Conservation (phyloP, 352 stramenopile species). For the Phytophthora sp. region DNA sequence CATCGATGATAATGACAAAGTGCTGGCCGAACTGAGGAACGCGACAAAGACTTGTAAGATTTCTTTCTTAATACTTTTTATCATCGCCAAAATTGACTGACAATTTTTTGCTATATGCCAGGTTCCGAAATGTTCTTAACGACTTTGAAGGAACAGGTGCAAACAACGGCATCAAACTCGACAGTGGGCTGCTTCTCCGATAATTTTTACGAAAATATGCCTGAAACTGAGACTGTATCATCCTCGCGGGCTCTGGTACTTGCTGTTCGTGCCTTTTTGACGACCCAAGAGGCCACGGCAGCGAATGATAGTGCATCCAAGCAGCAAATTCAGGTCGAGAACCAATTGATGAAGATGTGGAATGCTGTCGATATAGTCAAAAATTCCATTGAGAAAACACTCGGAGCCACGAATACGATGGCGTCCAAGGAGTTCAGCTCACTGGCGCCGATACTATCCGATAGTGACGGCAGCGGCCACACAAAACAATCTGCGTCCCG, state of each 20-base stretch:
- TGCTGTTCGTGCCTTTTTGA: conserved; percentile 39
- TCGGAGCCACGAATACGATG: conserved; percentile 20
- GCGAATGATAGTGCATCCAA: conserved; percentile 24
- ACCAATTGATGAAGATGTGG: conserved; percentile 38
- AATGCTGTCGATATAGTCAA: conserved; percentile 35
- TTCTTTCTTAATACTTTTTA: not conserved
- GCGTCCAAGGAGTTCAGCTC: conserved; percentile 30
- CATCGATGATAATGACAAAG: conserved; percentile 37
- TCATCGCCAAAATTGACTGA: not conserved
- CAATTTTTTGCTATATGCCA: conserved; percentile 9
- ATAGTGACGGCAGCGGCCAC: conserved; percentile 29
- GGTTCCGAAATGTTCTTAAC: conserved; percentile 34
- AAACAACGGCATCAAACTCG: conserved; percentile 22
- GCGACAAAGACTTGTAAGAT: conserved; percentile 34
- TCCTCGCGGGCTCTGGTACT: conserved; percentile 35
- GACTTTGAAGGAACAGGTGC: conserved; percentile 25
- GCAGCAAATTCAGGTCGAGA: conserved; percentile 35
- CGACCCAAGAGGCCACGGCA: conserved; percentile 26
- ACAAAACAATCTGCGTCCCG: conserved; percentile 37
- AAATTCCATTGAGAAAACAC: conserved; percentile 34
- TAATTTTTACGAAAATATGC: conserved; percentile 34
- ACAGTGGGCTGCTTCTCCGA: conserved; percentile 37
- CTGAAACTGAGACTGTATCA: conserved; percentile 27
- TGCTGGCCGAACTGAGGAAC: conserved; percentile 21
- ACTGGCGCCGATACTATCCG: conserved; percentile 30